Evolutionary conservation across 1,284 basidiomycete species (phyloP), one percentile per base, ranked within the genome.

Genomic region (Malassezia equina): DNA sequence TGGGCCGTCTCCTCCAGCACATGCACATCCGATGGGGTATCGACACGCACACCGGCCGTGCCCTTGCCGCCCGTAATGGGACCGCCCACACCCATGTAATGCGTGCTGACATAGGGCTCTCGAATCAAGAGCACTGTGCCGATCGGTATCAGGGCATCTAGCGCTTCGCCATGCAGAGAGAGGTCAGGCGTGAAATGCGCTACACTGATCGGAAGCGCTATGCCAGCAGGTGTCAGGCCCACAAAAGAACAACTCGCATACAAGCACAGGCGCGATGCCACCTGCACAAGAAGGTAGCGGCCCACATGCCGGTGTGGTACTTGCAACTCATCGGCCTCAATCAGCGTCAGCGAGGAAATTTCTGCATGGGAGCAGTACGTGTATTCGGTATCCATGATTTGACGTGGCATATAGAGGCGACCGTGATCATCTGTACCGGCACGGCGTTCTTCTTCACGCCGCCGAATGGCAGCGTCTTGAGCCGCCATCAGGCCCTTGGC

Each of bases 11-110:
- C 33, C 27, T 64, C 60, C 8, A 73, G 49, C 21, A 74, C 55
- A 23, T 59, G 53, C 8, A 74, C 56, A 34, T 74, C 71, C 15
- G 70, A 67, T 3, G 70, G 70, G 11, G 68, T 71, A 31, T 73
- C 71, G 7, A 73, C 60, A 7, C 70, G 63, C 27, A 74, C 47
- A 1, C 71, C 71, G 0, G 48, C 43, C 1, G 59, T 59, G 24
- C 55, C 63, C 52, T 70, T 69, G 15, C 62, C 63, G 7, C 61
- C 60, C 11, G 59, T 57, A 27, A 64, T 60, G 0, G 69, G 71
- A 3, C 66, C 71, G 9, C 65, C 70, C 15, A 63, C 61, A 5
- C 60, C 59, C 39, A 64, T 55, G 42, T 71, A 66, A 42, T 73
- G 62, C 21, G 57, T 43, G 44, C 63, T 67, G 31, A 74, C 23